phyloP scores from a whole-genome alignment of 1,284 basidiomycete species.

The Malassezia restricta region DNA sequence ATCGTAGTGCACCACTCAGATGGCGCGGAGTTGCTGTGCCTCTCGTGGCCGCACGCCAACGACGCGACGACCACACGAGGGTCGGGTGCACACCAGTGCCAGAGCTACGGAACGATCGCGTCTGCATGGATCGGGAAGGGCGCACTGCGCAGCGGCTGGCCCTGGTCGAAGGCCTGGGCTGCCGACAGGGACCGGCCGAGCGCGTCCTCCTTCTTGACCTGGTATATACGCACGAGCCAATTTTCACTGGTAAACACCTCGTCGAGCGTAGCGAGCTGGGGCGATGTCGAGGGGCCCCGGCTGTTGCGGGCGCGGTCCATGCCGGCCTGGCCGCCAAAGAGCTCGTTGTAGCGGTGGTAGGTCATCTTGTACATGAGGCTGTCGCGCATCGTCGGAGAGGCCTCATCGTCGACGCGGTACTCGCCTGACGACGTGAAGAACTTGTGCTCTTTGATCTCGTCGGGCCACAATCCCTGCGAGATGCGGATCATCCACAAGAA shows the following conservation, averaged over 20 bases:
- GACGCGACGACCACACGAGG: too few relatives aligned
- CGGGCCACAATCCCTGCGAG: conserved; percentile 95
- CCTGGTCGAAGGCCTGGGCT: conserved; percentile 69
- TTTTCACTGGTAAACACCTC: conserved; percentile 45
- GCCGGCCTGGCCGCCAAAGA: conserved; percentile 47
- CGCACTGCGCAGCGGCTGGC: conserved; percentile 61
- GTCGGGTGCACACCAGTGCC: too few relatives aligned
- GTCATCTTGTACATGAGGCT: conserved; percentile 61
- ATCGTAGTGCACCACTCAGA: too few relatives aligned
- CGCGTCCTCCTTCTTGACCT: conserved; percentile 86
- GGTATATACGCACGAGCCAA: conserved; percentile 62
- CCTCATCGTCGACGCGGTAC: conserved; percentile 80
- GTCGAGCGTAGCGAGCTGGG: conserved; percentile 37
- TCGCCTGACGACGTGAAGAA: conserved; percentile 92
- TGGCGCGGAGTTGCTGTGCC: too few relatives aligned
- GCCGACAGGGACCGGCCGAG: conserved; percentile 60
- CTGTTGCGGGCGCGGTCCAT: conserved; percentile 36
- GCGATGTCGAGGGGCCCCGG: conserved; percentile 22
- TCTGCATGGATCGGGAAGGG: background rate
- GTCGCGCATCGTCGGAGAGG: conserved; percentile 81
- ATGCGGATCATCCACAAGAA: conserved; percentile 79
- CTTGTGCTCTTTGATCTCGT: conserved; percentile 84
- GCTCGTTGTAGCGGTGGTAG: conserved; percentile 43
- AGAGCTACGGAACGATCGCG: conserved; percentile 4
- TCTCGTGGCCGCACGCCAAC: too few relatives aligned